These are phyloP conservation scores for Fonticula alba DNA, from an alignment of 78 protist species.

Conservation along the genomic window DNA sequence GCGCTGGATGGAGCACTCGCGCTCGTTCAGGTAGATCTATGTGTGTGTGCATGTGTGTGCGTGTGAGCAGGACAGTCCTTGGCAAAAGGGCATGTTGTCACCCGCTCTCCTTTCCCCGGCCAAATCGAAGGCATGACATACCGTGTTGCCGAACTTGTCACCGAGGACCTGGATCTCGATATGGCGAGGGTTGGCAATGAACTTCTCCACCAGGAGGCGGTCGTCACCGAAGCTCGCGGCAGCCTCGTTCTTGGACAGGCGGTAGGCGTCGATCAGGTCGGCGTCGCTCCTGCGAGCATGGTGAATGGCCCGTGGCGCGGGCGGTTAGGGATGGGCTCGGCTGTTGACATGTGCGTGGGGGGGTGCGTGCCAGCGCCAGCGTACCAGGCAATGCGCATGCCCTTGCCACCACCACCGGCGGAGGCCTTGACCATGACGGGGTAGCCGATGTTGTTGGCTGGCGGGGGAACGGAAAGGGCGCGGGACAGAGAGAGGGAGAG, in stretches of 20 bases:
- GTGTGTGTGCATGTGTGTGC: background rate
- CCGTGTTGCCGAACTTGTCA: background rate
- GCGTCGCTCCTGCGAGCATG: no score
- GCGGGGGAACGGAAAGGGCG: no score
- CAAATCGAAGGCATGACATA: background rate
- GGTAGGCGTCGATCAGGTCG: no score
- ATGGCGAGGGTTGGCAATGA: conserved; percentile 82
- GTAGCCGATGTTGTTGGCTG: conserved; percentile 65
- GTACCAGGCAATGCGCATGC: conserved; percentile 56
- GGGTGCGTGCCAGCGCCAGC: background rate
- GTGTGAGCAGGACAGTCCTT: background rate
- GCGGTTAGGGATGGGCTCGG: no score
- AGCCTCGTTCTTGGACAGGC: no score
- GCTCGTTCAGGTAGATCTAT: conserved; percentile 59
- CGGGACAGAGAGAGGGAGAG: no score
- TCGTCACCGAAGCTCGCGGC: conserved; percentile 70
- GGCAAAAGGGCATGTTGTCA: background rate
- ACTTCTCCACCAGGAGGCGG: conserved; percentile 75
- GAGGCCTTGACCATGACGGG: conserved; percentile 92
- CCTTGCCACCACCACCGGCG: conserved; percentile 94
- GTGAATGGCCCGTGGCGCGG: no score
- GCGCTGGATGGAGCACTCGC: conserved; percentile 88
- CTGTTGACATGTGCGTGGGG: no score
- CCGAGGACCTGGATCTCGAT: conserved; percentile 80
- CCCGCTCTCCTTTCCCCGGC: background rate